These are phyloP conservation scores for Fusarium multiceps DNA, from an alignment of 2,329 filamentous ascomycete species.

Conservation along the genomic window DNA sequence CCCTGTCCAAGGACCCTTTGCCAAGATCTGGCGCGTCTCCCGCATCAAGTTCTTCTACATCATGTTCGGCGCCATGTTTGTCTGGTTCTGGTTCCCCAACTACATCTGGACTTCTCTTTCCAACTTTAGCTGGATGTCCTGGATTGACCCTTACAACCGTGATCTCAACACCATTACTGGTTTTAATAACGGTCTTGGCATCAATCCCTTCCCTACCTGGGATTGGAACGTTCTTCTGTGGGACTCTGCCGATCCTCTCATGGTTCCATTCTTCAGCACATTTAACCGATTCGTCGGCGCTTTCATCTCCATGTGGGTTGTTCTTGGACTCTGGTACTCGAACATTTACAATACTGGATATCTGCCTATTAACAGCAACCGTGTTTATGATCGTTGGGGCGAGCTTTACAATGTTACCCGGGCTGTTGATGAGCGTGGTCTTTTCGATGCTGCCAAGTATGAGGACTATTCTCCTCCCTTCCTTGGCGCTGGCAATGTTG, in stretches of 20 bases:
- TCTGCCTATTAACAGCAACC: constrained; percentile 64
- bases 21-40: constrained; percentile 58
- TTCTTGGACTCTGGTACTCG: constrained; percentile 68
- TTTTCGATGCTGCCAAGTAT: constrained; percentile 61
- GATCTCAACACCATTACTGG: constrained; percentile 58
- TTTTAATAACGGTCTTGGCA: constrained; percentile 57
- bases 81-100: constrained; percentile 69
- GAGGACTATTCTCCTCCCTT: constrained; percentile 64
- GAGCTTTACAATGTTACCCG: constrained; percentile 59
- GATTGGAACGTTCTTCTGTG: constrained; percentile 61
- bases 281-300: constrained; percentile 71
- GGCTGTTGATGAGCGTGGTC: constrained; percentile 55
- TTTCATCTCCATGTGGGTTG: constrained; percentile 65
- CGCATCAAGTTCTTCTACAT: constrained; percentile 64
- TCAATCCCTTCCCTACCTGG: constrained; percentile 60
- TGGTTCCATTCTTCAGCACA: constrained; percentile 68
- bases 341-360: constrained; percentile 69
- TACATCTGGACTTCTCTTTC: constrained; percentile 64
- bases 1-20: constrained; percentile 56
- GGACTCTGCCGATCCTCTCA: constrained; percentile 58
- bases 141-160: constrained; percentile 62
- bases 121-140: constrained; percentile 67
- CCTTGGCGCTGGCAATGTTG: constrained; percentile 61
- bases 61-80: constrained; percentile 64
- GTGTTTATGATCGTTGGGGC: constrained; percentile 62